phyloP scores from a whole-genome alignment of 495 filamentous ascomycete genomes.

The Penicillium crystallinum region DNA sequence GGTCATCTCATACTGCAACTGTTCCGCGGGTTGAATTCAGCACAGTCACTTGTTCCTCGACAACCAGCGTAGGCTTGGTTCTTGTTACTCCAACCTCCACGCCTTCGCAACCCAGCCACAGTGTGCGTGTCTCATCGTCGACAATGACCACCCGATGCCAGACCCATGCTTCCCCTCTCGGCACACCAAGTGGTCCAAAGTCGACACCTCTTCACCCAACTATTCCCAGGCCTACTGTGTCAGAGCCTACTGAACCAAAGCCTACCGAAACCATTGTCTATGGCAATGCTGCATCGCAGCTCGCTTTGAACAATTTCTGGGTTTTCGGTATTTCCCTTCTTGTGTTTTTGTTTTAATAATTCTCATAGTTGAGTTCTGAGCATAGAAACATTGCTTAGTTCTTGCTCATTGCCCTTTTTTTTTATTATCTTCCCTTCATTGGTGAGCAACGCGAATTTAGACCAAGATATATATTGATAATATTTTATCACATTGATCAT shows the following conservation, averaged over 20 bases:
- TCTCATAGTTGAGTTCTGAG: background rate
- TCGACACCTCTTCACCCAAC: background rate
- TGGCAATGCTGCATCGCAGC: background rate
- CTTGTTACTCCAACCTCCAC: background rate
- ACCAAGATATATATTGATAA: background rate
- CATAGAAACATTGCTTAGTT: background rate
- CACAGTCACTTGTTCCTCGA: slow-evolving; percentile 42
- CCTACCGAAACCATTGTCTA: background rate
- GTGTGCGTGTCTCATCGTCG: background rate
- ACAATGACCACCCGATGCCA: background rate
- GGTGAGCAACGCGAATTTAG: too few species aligned
- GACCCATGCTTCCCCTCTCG: background rate
- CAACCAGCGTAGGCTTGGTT: slow-evolving; percentile 22
- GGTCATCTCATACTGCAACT: slow-evolving; percentile 56
- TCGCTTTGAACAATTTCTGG: background rate
- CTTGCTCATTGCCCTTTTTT: too few species aligned
- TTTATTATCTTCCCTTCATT: too few species aligned
- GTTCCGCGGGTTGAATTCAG: slow-evolving; percentile 70
- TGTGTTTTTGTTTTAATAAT: background rate
- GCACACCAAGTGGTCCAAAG: background rate
- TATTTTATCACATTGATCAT: background rate
- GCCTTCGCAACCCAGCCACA: background rate
- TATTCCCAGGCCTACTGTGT: too few species aligned
- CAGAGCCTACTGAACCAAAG: background rate
- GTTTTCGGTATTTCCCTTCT: slow-evolving; percentile 1